Conservation (phyloP, 2,329 filamentous ascomycete genomes). For the Ramularia endophylla region DNA sequence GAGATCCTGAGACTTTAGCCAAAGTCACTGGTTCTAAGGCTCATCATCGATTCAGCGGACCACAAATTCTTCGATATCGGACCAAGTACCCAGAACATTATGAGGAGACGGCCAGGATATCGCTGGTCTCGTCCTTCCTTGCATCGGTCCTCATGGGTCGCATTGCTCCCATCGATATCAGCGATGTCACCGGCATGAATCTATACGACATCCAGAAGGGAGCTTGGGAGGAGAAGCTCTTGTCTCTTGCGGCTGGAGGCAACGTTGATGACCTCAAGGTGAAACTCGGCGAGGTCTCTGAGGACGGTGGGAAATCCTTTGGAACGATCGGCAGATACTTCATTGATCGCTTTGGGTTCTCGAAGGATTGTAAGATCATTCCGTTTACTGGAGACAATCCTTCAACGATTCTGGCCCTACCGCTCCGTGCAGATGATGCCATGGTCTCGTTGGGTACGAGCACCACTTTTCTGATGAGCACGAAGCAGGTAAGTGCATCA, state of each 20-base stretch:
- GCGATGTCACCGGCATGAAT: slow-evolving; percentile 95
- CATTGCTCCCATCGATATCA: slow-evolving; percentile 85
- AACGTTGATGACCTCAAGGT: slow-evolving; percentile 59
- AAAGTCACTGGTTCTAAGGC: slow-evolving; percentile 82
- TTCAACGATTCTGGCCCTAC: slow-evolving; percentile 85
- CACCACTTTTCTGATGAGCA: slow-evolving; percentile 97
- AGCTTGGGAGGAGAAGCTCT: slow-evolving; percentile 66
- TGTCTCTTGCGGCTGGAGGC: slow-evolving; percentile 67
- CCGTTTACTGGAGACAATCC: slow-evolving; percentile 97
- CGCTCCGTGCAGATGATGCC: slow-evolving; percentile 78
- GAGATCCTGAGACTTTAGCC: slow-evolving; percentile 62
- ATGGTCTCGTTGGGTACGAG: slow-evolving; percentile 94
- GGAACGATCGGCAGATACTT: slow-evolving; percentile 76
- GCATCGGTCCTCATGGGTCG: slow-evolving; percentile 82
- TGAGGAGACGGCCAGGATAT: slow-evolving; percentile 73
- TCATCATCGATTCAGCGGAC: slow-evolving; percentile 98
- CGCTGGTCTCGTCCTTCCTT: slow-evolving; percentile 90
- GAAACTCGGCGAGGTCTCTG: slow-evolving; percentile 74
- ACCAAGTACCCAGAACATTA: slow-evolving; percentile 77
- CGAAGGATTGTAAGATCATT: slow-evolving; percentile 64
- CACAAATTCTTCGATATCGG: slow-evolving; percentile 86
- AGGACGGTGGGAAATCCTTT: slow-evolving; percentile 74
- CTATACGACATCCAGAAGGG: slow-evolving; percentile 81
- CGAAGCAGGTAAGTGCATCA: slow-evolving; percentile 34
- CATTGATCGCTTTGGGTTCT: slow-evolving; percentile 70